A percentile compares a stretch with the other conserved stretches of the same genome.
These are phyloP conservation scores for Leishmania aethiopica DNA, from an alignment of 208 protist genomes.

Conservation along the genomic window DNA sequence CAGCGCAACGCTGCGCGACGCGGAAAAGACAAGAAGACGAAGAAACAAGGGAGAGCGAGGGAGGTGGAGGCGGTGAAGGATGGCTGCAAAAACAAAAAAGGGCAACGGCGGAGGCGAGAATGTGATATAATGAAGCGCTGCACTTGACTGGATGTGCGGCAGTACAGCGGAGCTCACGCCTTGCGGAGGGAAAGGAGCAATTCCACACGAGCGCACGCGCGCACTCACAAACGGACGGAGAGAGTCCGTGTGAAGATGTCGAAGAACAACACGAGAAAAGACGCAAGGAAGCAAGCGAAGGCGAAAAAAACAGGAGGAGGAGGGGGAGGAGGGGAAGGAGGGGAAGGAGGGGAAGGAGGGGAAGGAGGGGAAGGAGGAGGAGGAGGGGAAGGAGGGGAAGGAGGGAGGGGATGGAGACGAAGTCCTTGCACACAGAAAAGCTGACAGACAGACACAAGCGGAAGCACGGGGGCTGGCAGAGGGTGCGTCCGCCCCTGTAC, in stretches of 20 bases:
- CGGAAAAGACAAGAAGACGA: too few relatives aligned
- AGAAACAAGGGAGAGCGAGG: too few relatives aligned
- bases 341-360: conserved; percentile 13
- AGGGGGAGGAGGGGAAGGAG: conserved; percentile 18
- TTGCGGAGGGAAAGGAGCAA: background rate
- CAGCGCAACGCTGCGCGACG: too few relatives aligned
- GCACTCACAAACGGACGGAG: conserved; percentile 8
- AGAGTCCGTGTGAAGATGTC: conserved; percentile 14
- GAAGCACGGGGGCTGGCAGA: background rate
- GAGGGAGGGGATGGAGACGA: background rate
- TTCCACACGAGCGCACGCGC: background rate
- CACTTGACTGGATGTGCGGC: background rate
- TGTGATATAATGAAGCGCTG: background rate
- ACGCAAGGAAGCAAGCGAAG: conserved; percentile 8
- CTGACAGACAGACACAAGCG: too few relatives aligned
- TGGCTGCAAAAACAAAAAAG: too few relatives aligned
- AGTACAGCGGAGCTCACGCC: background rate
- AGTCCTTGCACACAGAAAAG: too few relatives aligned
- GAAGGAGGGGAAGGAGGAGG: conserved; percentile 6
- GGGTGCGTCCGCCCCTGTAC: too few relatives aligned
- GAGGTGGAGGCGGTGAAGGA: too few relatives aligned
- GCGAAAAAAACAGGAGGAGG: conserved; percentile 14
- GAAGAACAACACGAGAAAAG: conserved; percentile 2
- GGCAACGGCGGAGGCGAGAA: background rate
- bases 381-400: conserved; percentile 19